Evolutionary conservation across 805 yeast species (phyloP), one percentile per base, ranked within the genome.

Genomic region (Candida taoyuanica): DNA sequence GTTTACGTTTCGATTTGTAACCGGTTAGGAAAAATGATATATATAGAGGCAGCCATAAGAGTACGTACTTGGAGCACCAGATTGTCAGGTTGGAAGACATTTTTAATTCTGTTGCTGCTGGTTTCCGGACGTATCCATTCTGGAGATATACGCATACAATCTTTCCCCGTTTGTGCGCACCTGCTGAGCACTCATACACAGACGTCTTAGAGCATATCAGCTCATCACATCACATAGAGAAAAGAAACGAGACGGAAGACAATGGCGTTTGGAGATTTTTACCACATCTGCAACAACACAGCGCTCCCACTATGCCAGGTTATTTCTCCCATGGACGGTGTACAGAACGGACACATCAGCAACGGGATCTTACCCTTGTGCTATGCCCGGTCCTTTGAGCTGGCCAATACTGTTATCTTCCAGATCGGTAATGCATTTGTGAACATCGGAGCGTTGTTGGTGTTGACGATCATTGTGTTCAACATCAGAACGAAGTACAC

Each of bases 401-500:
- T 91, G 29, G 96, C 96, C 36, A 91, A 91, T 63, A 91, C 98
- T 1, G 71, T 86, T 65, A 85, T 91, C 16, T 91, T 88, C 64
- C 86, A 86, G 58, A 70, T 86, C 12, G 97, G 96, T 20, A 84
- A 81, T 46, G 87, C 95, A 6, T 84, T 91, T 56, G 75, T 88
- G 16, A 86, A 89, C 55, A 78, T 91, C 36, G 87, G 83, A 1
- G 77, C 86, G 0, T 62, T 93, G 24, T 62, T 73, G 6, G 72
- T 86, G 29, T 46, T 83, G 26, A 66, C 81, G 34, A 72, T 87
- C 50, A 84, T 89, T 39, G 68, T 88, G 11, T 85, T 80, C 66
- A 81, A 83, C 50, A 78, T 89, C 31, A 71, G 89, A 56, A 68
- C 81, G 42, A 87, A 91, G 66, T 89, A 85, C 58, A 93, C 98